Percentiles rank a stretch among this genome's conserved stretches.
phyloP scores from a whole-genome alignment of 2,329 filamentous ascomycete species.

The Aciculosporium take region DNA sequence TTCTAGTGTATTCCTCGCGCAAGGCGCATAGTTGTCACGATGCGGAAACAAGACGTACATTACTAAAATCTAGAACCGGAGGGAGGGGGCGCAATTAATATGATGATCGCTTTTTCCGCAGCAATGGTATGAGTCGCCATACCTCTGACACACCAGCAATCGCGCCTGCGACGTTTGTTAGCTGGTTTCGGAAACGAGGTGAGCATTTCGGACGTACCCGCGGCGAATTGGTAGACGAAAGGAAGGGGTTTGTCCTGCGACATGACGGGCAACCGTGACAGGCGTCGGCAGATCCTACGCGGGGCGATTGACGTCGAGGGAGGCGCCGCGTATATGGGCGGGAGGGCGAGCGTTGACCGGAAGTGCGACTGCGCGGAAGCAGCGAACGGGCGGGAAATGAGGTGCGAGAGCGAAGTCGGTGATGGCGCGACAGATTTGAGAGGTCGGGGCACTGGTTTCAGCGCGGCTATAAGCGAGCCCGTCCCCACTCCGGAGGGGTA shows the following conservation, averaged over 20 bases:
- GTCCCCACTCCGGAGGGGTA: too few relatives aligned
- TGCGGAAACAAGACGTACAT: constrained; percentile 43
- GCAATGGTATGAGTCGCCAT: constrained; percentile 13
- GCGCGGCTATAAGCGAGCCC: too few relatives aligned
- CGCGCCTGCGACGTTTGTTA: constrained; percentile 42
- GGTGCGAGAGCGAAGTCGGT: constrained; percentile 3
- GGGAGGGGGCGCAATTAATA: constrained; percentile 2
- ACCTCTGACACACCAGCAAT: constrained; percentile 97
- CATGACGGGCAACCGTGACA: constrained; percentile 33
- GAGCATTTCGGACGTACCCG: constrained; percentile 43
- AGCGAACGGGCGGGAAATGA: neutral
- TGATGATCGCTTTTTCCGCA: neutral
- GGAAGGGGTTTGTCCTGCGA: constrained; percentile 62
- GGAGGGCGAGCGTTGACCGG: neutral
- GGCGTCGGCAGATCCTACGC: neutral
- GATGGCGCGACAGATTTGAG: neutral
- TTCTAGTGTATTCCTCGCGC: neutral
- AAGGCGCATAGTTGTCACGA: neutral
- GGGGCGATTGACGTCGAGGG: constrained; percentile 12
- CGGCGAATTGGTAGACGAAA: constrained; percentile 89
- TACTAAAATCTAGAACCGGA: constrained; percentile 54
- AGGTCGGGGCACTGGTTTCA: too few relatives aligned
- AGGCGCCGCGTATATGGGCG: constrained; percentile 2
- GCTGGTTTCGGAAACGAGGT: neutral
- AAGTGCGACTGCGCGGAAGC: neutral